These are phyloP conservation scores for Tricholoma flavovirens DNA, from an alignment of 768 basidiomycete species.

Conservation along the genomic window DNA sequence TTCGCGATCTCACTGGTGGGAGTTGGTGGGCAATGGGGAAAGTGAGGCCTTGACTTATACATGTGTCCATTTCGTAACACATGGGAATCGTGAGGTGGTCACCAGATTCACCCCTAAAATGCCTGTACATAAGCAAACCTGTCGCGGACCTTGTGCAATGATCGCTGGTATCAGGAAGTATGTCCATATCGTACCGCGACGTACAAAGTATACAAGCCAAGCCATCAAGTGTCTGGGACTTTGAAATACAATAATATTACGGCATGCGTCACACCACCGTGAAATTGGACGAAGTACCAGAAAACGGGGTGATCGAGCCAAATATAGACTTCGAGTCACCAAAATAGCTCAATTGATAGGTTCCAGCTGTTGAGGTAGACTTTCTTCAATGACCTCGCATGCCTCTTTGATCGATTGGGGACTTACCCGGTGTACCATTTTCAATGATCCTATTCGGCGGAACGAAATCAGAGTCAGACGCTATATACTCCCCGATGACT, in stretches of 20 bases:
- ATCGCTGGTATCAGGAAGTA: neutral
- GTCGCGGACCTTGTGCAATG: neutral
- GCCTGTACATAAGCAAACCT: no score
- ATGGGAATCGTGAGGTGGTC: conserved; percentile 34
- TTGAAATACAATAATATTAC: neutral
- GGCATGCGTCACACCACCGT: conserved; percentile 38
- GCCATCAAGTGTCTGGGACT: neutral
- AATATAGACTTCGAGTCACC: conserved; percentile 72
- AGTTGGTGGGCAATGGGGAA: conserved; percentile 1
- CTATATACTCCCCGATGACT: conserved; percentile 12
- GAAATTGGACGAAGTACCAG: conserved; percentile 57
- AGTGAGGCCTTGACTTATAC: conserved; percentile 11
- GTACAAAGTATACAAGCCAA: neutral
- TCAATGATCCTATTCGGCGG: conserved; percentile 52
- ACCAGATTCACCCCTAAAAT: no score
- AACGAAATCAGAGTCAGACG: conserved; percentile 3
- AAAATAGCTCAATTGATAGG: conserved; percentile 65
- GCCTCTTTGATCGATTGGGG: conserved; percentile 2
- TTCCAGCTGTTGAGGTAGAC: conserved; percentile 52
- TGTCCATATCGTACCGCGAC: neutral
- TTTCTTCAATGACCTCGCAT: conserved; percentile 2
- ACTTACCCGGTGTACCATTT: conserved; percentile 47
- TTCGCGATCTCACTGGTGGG: neutral
- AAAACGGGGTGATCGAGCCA: conserved; percentile 59
- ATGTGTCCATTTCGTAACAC: conserved; percentile 18